phyloP scores from a whole-genome alignment of 495 filamentous ascomycete genomes.

The Penicillium atrosanguineum region DNA sequence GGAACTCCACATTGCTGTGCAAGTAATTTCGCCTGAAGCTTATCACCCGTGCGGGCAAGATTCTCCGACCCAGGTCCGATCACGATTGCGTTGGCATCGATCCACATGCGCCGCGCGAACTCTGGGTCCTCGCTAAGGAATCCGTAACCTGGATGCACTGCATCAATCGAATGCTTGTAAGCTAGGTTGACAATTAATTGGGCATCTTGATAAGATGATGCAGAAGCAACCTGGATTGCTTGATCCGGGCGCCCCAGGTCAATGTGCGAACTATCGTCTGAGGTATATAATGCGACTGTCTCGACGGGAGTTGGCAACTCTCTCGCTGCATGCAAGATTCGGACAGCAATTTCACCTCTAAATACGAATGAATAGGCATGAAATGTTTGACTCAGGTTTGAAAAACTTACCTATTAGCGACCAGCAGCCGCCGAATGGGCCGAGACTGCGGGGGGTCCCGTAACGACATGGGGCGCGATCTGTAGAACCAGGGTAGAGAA shows the following conservation, averaged over 20 bases:
- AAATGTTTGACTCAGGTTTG: conserved; percentile 9
- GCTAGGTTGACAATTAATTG: conserved; percentile 41
- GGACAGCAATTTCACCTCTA: conserved; percentile 61
- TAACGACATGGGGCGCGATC: conserved; percentile 15
- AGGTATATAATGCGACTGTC: conserved; percentile 52
- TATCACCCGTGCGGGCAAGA: conserved; percentile 53
- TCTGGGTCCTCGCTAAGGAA: conserved; percentile 60
- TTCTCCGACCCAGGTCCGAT: conserved; percentile 55
- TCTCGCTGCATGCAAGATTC: conserved; percentile 54
- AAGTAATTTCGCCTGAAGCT: conserved; percentile 53
- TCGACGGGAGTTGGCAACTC: conserved; percentile 49
- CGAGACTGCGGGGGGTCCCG: conserved; percentile 19
- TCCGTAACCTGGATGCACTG: conserved; percentile 62
- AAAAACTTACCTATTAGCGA: conserved; percentile 53
- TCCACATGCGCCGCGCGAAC: conserved; percentile 50
- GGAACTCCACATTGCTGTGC: conserved; percentile 54
- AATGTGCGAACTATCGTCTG: conserved; percentile 52
- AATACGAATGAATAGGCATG: background rate
- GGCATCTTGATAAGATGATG: conserved; percentile 53
- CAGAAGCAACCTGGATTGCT: conserved; percentile 45
- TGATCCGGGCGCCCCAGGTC: conserved; percentile 45
- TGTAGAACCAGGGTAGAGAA: conserved; percentile 10
- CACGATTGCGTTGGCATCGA: conserved; percentile 46
- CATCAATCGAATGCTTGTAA: conserved; percentile 50
- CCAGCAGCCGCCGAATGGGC: conserved; percentile 51